Evolutionary conservation across 2,329 filamentous ascomycete genomes (phyloP).

Genomic region (Pleomassaria siparia): DNA sequence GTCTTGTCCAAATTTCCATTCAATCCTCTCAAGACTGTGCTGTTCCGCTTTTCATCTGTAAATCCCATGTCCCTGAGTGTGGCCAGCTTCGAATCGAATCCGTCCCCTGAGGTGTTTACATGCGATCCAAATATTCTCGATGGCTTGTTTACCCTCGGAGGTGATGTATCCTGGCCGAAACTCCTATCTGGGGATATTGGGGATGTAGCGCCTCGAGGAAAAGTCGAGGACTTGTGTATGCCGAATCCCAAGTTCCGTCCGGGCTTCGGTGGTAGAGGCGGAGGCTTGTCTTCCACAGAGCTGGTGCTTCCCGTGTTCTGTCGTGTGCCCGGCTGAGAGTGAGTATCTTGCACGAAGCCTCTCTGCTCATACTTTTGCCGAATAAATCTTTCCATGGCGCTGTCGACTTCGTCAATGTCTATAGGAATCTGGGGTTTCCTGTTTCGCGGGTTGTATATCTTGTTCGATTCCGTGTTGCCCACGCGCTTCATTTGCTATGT

Average conservation of each 20-base stretch:
- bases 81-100: slow-evolving; percentile 73
- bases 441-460: slow-evolving; percentile 83
- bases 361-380: slow-evolving; percentile 85
- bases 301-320: slow-evolving; percentile 60
- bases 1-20: slow-evolving; percentile 84
- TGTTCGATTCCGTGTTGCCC: slow-evolving; percentile 84
- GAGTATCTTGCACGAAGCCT: slow-evolving; percentile 46
- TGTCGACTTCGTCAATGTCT: slow-evolving; percentile 89
- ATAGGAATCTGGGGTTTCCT: slow-evolving; percentile 81
- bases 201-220: slow-evolving; percentile 60
- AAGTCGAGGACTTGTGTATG: slow-evolving; percentile 70
- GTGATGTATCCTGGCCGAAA: slow-evolving; percentile 37
- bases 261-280: slow-evolving; percentile 62
- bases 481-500: slow-evolving; percentile 87
- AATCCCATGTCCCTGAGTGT: slow-evolving; percentile 92
- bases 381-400: slow-evolving; percentile 93
- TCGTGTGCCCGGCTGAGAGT: slow-evolving; percentile 46
- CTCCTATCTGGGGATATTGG: slow-evolving; percentile 35
- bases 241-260: slow-evolving; percentile 64
- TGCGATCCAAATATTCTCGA: slow-evolving; percentile 69
- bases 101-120: slow-evolving; percentile 57
- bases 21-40: slow-evolving; percentile 76
- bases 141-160: slow-evolving; percentile 60
- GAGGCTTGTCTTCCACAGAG: slow-evolving; percentile 56
- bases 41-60: slow-evolving; percentile 76